Conservation (phyloP, 192 early-diverging fungal species). For the Gamsiella multidivaricata region DNA sequence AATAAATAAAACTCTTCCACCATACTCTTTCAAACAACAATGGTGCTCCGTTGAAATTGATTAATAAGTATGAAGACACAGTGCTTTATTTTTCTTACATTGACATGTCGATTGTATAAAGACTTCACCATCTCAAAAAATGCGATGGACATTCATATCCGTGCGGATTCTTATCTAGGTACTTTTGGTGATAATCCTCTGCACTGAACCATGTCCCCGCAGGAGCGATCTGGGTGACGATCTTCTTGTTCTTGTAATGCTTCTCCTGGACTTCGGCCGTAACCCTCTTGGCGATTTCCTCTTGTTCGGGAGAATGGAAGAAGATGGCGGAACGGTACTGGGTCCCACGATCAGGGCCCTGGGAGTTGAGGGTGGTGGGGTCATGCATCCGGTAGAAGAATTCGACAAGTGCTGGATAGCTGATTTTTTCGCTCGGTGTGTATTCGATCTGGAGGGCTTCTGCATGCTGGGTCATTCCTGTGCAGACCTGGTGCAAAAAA, state of each 20-base stretch:
- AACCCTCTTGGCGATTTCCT: constrained; percentile 71
- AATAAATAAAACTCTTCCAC: neutral
- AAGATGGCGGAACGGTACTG: constrained; percentile 92
- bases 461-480: constrained; percentile 80
- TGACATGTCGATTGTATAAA: neutral
- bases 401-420: constrained; percentile 75
- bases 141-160: constrained; percentile 71
- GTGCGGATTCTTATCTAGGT: constrained; percentile 76
- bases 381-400: constrained; percentile 89
- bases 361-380: constrained; percentile 84
- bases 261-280: constrained; percentile 69
- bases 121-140: constrained; percentile 28
- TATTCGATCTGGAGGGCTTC: constrained; percentile 85
- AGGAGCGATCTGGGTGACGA: constrained; percentile 77
- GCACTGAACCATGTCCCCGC: constrained; percentile 80
- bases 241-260: constrained; percentile 60
- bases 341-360: constrained; percentile 84
- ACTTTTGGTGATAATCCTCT: constrained; percentile 85
- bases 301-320: constrained; percentile 80
- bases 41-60: too few species aligned
- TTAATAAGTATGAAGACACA: too few species aligned
- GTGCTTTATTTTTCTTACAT: neutral
- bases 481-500: constrained; percentile 64
- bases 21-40: too few species aligned
- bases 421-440: constrained; percentile 65